Evolutionary conservation across 306 rosid genomes (phyloP), one percentile per base, ranked within the genome.

Genomic region (Canavalia gladiata): DNA sequence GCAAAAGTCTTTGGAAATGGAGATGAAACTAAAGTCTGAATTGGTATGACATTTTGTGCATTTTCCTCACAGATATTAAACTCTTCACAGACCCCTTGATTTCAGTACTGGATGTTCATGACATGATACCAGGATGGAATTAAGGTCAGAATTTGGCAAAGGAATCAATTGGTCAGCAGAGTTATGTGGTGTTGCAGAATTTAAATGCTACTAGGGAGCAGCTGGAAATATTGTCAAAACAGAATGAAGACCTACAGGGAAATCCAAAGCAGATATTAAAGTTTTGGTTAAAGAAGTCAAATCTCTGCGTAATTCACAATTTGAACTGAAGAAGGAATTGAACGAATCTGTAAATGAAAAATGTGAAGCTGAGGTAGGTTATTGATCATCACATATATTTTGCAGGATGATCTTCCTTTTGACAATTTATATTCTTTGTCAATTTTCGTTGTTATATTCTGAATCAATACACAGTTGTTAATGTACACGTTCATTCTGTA

Each of bases 251-350:
- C 89, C 87, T 93, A 75, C 97, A 94, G 86, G 90, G 43, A 96
- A 92, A 75, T 96, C 99, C 39, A 93, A 91, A 86, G 97, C 95
- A 49, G 99, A 96, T 79, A 83, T 94, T 33, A 95, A 90, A 89
- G 87, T 95, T 60, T 90, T 95, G 83, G 92, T 95, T 84, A 95
- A 91, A 87, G 99, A 95, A 87, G 97, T 95, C 80, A 96, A 94
- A 88, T 92, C 94, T 83, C 97, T 96, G 55, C 94, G 99, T 31
- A 92, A 82, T 54, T 90, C 94, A 42, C 97, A 87, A 79, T 79
- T 51, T 41, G 79, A 83, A 82, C 86, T 92, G 80, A 92, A 93
- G 87, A 84, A 87, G 69, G 93, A 93, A 85, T 92, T 91, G 62
- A 76, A 86, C 75, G 90, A 82, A 77, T 79, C 91, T 2, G 82